Base-by-base conservation (phyloP, 2,329 filamentous ascomycete genomes). In the Stachybotrys echinatus region DNA sequence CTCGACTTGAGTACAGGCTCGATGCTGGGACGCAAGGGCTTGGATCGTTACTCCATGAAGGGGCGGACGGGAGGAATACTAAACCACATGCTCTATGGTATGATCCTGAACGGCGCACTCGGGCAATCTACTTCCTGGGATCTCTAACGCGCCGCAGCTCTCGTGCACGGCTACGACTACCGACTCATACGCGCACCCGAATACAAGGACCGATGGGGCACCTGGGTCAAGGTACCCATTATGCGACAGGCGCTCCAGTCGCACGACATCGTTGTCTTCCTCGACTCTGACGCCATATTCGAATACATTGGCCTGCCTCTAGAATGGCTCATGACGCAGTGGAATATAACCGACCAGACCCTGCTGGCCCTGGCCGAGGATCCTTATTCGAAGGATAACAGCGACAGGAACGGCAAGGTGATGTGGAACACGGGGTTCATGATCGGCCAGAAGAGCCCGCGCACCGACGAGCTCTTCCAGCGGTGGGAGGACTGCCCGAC, bases 351-450 rank as follows among this genome's bases (percentile, higher is more conserved):
- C 23, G 52, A 61, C 12, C 59, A 54, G 38, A 65, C 65, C 59
- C 63, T 68, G 20, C 61, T 72, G 37, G 65, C 67, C 49, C 60
- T 71, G 45, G 64, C 69, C 23, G 49, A 62, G 18, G 69, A 72
- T 42, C 67, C 68, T 4, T 51, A 60, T 14, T 48, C 49, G 18
- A 54, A 65, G 6, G 50, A 50, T 51, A 72, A 71, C 59, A 54
- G 58, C 34, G 68, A 72, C 56, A 53, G 57, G 45, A 62, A 58
- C 18, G 61, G 62, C 49, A 65, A 62, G 38, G 50, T 62, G 56
- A 71, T 66, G 66, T 64, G 67, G 58, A 76, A 77, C 61, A 74
- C 74, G 1, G 74, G 74, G 22, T 76, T 77, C 63, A 74, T 77
- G 61, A 61, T 76, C 23, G 67, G 72, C 1, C 74, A 76, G 59